Base-by-base conservation (phyloP, 225 moss, liverwort and hornwort species). In the Polytrichum formosum region DNA sequence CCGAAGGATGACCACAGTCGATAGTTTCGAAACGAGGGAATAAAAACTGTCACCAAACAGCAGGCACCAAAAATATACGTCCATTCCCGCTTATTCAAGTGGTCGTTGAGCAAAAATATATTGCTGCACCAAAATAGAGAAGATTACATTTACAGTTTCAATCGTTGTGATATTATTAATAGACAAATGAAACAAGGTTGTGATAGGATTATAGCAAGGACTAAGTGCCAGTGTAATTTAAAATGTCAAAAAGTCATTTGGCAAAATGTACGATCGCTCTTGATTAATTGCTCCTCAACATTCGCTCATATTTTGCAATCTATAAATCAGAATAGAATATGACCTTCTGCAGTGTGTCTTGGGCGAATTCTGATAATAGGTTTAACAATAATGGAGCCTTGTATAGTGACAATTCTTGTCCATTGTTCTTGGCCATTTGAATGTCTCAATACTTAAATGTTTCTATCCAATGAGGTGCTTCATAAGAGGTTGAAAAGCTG, bases 21-120 rank as follows among this genome's bases (percentile, higher is more conserved):
- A 73, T 91, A 92, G 64, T 96, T 96, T 61, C 93, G 93, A 72
- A 96, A 93, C 1, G 89, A 87, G 8, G 96, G 96, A 26, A 96
- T 79, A 73, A 96, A 63, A 29, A 88, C 83, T 16, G 93, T 96
- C 61, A 87, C 70, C 85, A 90, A 82, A 69, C 96, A 96, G 69
- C 85, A 83, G 18, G 93, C 96, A 4, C 96, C 96, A 55, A 96
- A 96, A 71, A 96, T 93, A 73, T 93, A 96, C 22, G 96, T 96
- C 96, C 96, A 96, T 72, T 90, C 90, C 58, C 96, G 82, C 89
- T 96, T 96, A 85, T 93, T 86, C 22, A 92, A 55, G 30, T 84
- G 55, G 53, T 96, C 92, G 69, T 89, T 93, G 65, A 96, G 83
- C 72, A 93, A 70, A 77, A 89, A 96, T 26, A 96, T 92, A 55